A percentile compares a stretch with the other conserved stretches of the same genome.
Conservation (phyloP, 1,284 basidiomycete species). For the Cryptococcus neoformans region DNA sequence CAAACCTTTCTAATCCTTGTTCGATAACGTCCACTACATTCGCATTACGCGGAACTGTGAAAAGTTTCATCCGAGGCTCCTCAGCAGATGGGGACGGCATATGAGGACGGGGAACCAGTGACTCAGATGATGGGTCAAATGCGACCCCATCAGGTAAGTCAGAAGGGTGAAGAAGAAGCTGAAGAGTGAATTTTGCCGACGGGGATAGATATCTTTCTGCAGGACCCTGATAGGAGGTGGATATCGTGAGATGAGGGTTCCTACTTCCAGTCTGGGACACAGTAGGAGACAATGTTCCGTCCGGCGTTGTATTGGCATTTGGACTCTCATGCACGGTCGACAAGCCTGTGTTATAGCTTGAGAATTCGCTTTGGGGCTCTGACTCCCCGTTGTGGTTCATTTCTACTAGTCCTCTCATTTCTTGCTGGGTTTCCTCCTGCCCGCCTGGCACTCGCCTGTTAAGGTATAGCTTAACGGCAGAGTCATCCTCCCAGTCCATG, state of each 20-base stretch:
- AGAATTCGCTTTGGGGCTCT: conserved; percentile 23
- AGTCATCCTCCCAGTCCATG: conserved; percentile 97
- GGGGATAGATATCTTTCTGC: conserved; percentile 74
- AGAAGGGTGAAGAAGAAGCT: conserved; percentile 77
- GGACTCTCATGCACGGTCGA: conserved; percentile 22
- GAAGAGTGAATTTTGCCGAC: conserved; percentile 76
- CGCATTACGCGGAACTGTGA: conserved; percentile 86
- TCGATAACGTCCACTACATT: conserved; percentile 97
- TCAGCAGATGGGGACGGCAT: conserved; percentile 11
- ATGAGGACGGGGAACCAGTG: conserved; percentile 59
- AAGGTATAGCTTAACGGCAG: conserved; percentile 92
- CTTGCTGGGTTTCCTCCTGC: conserved; percentile 24
- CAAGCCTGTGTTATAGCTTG: conserved; percentile 24
- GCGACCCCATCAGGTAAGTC: conserved; percentile 91
- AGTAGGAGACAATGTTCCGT: background rate
- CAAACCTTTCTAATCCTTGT: conserved; percentile 83
- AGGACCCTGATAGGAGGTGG: conserved; percentile 53
- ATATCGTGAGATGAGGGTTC: conserved; percentile 67
- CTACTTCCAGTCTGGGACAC: conserved; percentile 78
- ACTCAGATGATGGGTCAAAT: conserved; percentile 87
- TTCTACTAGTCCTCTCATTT: conserved; percentile 3
- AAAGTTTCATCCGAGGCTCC: conserved; percentile 64
- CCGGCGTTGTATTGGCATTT: conserved; percentile 9
- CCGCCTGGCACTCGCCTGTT: conserved; percentile 54
- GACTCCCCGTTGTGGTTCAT: conserved; percentile 1